phyloP scores from a whole-genome alignment of 2,329 filamentous ascomycete species.

The Cladosporium sp. region DNA sequence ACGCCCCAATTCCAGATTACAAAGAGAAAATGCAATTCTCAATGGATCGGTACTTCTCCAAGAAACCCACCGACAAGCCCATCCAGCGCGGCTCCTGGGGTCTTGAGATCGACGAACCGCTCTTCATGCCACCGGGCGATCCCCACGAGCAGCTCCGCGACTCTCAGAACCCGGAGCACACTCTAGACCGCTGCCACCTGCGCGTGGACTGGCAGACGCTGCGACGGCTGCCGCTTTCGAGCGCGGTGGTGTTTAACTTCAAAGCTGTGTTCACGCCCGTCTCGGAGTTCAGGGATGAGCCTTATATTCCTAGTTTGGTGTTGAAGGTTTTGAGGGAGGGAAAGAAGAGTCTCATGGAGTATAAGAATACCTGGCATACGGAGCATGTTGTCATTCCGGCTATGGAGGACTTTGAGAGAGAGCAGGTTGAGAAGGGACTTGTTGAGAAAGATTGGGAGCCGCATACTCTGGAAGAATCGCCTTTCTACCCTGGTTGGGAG shows the following conservation, averaged over 20 bases:
- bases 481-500: slow-evolving; percentile 74
- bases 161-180: slow-evolving; percentile 54
- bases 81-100: slow-evolving; percentile 86
- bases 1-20: slow-evolving; percentile 73
- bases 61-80: slow-evolving; percentile 67
- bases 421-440: slow-evolving; percentile 62
- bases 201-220: slow-evolving; percentile 88
- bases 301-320: slow-evolving; percentile 66
- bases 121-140: slow-evolving; percentile 69
- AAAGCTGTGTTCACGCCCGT: slow-evolving; percentile 80
- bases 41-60: slow-evolving; percentile 84
- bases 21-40: slow-evolving; percentile 83
- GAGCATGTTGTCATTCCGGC: slow-evolving; percentile 67
- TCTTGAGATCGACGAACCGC: slow-evolving; percentile 68
- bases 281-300: slow-evolving; percentile 64
- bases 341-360: slow-evolving; percentile 67
- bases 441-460: slow-evolving; percentile 61
- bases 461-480: slow-evolving; percentile 67
- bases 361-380: slow-evolving; percentile 78
- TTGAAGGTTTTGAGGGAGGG: slow-evolving; percentile 67
- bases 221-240: slow-evolving; percentile 71
- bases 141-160: slow-evolving; percentile 59
- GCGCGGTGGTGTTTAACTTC: slow-evolving; percentile 79
- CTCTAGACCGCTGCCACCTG: slow-evolving; percentile 58
- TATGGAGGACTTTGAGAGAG: slow-evolving; percentile 58